Evolutionary conservation across 495 filamentous ascomycete genomes (phyloP).

Genomic region (Penicillium alfredii): DNA sequence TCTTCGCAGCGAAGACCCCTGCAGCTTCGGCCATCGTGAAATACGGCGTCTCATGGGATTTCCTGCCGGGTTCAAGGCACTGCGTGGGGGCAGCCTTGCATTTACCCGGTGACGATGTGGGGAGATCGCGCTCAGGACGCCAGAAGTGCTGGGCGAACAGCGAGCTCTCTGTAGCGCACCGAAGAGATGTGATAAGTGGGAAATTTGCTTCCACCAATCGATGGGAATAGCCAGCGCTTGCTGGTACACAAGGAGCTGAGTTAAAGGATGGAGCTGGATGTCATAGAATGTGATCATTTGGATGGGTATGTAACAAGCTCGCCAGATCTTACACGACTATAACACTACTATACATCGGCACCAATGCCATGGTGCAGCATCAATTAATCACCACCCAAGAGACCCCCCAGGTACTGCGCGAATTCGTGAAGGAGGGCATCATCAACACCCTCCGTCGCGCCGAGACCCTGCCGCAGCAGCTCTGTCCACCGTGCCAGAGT

Average conservation of each 20-base stretch:
- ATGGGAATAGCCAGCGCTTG: background rate
- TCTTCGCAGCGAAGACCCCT: too few relatives aligned
- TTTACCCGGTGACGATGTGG: too few relatives aligned
- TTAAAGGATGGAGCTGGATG: slow-evolving; percentile 4
- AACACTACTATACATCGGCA: slow-evolving; percentile 1
- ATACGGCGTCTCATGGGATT: too few relatives aligned
- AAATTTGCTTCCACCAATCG: slow-evolving; percentile 13
- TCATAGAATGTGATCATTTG: slow-evolving; percentile 4
- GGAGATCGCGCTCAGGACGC: too few relatives aligned
- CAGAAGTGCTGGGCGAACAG: too few relatives aligned
- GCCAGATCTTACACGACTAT: too few relatives aligned
- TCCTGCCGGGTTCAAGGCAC: too few relatives aligned
- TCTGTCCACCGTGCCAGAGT: slow-evolving; percentile 27
- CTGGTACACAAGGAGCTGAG: slow-evolving; percentile 1
- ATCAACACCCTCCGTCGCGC: slow-evolving; percentile 7
- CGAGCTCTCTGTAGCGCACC: too few relatives aligned
- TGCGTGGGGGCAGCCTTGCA: too few relatives aligned
- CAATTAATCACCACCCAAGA: too few relatives aligned
- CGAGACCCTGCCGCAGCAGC: slow-evolving; percentile 19
- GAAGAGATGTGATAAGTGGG: slow-evolving; percentile 11
- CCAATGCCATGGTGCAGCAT: slow-evolving; percentile 14
- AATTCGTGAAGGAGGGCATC: slow-evolving; percentile 14
- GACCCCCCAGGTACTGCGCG: slow-evolving; percentile 14
- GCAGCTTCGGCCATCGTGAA: too few relatives aligned
- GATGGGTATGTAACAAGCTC: too few relatives aligned